Conservation (phyloP, 306 rosid species). For the Medicago arabica region DNA sequence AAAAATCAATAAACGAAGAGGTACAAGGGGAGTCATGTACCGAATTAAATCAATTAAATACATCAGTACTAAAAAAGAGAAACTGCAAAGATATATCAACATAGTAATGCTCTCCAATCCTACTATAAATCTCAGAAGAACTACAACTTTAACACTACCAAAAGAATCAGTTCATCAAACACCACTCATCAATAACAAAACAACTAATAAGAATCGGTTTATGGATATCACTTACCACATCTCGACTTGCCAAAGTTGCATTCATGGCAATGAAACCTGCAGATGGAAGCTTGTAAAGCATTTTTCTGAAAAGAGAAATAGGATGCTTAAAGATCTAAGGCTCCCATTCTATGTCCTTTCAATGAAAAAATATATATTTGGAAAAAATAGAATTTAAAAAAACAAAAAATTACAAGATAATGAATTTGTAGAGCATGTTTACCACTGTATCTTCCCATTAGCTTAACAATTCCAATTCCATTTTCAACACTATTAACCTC, state of each 20-base stretch:
- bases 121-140: background rate
- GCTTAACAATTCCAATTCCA: constrained; percentile 91
- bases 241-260: constrained; percentile 98
- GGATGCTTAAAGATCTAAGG: constrained; percentile 42
- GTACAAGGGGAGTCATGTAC: background rate
- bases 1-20: constrained; percentile 1
- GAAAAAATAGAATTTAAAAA: constrained; percentile 13
- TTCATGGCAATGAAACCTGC: constrained; percentile 93
- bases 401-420: background rate
- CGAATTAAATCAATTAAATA: background rate
- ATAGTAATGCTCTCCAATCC: background rate
- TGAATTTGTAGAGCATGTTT: constrained; percentile 37
- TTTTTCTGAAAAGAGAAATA: constrained; percentile 41
- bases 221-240: constrained; percentile 69
- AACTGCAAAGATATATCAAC: background rate
- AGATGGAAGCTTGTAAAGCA: constrained; percentile 52
- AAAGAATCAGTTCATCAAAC: constrained; percentile 31
- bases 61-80: background rate
- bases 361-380: constrained; percentile 10
- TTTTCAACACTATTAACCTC: constrained; percentile 95
- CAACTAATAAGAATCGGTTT: constrained; percentile 35
- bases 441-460: constrained; percentile 98
- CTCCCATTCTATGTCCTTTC: constrained; percentile 31
- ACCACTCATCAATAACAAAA: constrained; percentile 8
- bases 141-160: constrained; percentile 35